Evolutionary conservation across 2,329 filamentous ascomycete genomes (phyloP).

Genomic region (Fusarium sp.): DNA sequence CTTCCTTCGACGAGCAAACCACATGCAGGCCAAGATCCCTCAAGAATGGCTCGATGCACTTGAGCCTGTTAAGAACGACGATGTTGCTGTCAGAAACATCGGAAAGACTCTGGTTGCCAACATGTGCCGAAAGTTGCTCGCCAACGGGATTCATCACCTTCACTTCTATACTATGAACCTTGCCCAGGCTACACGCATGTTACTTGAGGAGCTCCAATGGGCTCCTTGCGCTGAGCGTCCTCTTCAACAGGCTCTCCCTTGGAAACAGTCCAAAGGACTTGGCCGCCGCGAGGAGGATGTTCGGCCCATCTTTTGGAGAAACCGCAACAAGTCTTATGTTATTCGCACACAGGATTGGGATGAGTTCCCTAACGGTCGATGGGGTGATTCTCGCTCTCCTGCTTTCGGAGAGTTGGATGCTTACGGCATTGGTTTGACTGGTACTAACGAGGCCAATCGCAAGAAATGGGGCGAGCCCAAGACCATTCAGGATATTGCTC

Average conservation of each 20-base stretch:
- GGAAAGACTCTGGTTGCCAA: slow-evolving; percentile 88
- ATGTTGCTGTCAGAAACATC: slow-evolving; percentile 88
- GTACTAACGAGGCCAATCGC: slow-evolving; percentile 94
- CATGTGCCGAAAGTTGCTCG: slow-evolving; percentile 87
- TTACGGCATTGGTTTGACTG: slow-evolving; percentile 92
- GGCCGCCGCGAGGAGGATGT: slow-evolving; percentile 93
- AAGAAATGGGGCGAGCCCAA: slow-evolving; percentile 92
- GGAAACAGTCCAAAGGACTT: slow-evolving; percentile 92
- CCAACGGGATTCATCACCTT: slow-evolving; percentile 83
- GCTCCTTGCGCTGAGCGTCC: slow-evolving; percentile 81
- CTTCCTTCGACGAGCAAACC: slow-evolving; percentile 88
- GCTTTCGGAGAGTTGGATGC: slow-evolving; percentile 95
- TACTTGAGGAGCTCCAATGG: slow-evolving; percentile 88
- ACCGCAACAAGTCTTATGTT: slow-evolving; percentile 95
- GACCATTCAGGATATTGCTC: slow-evolving; percentile 80
- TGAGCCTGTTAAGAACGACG: slow-evolving; percentile 96
- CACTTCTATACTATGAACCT: slow-evolving; percentile 99
- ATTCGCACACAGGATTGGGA: slow-evolving; percentile 98
- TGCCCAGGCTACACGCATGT: slow-evolving; percentile 91
- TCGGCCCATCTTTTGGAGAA: slow-evolving; percentile 98
- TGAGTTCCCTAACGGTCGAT: slow-evolving; percentile 97
- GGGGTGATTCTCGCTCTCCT: slow-evolving; percentile 96
- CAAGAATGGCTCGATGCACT: slow-evolving; percentile 81
- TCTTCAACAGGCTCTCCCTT: slow-evolving; percentile 89
- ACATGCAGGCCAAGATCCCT: slow-evolving; percentile 89